These are phyloP conservation scores for Fusarium buxicola DNA, from an alignment of 2,329 filamentous ascomycete genomes.

Conservation along the genomic window DNA sequence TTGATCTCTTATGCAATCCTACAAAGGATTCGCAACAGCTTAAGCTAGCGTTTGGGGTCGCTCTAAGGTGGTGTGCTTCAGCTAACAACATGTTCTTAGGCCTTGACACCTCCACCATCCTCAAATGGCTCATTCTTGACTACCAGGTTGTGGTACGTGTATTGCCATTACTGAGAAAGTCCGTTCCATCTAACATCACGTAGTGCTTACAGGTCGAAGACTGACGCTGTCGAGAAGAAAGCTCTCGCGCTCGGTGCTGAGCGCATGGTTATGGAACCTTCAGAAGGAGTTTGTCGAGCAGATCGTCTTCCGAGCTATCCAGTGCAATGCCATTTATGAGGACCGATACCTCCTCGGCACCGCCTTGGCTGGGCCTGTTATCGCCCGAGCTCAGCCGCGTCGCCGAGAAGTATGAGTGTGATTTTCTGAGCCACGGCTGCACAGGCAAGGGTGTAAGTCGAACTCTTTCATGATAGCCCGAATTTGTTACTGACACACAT, in stretches of 20 bases:
- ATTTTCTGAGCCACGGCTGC: constrained; percentile 62
- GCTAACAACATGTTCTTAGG: constrained; percentile 38
- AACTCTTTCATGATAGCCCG: not conserved
- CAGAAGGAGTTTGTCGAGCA: constrained; percentile 79
- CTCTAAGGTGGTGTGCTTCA: not conserved
- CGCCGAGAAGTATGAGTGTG: constrained; percentile 54
- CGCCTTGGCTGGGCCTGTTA: constrained; percentile 72
- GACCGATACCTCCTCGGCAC: constrained; percentile 62
- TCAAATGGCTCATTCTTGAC: constrained; percentile 52
- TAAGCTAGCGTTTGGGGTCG: not conserved
- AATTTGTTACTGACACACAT: constrained; percentile 6
- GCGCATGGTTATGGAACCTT: constrained; percentile 67
- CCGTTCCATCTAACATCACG: constrained; percentile 18
- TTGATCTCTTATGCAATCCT: no score
- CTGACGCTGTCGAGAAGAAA: constrained; percentile 74
- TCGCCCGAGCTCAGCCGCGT: constrained; percentile 63
- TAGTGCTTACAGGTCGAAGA: constrained; percentile 72
- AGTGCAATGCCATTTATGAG: constrained; percentile 57
- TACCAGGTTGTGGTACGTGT: constrained; percentile 34
- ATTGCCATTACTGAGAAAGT: no score
- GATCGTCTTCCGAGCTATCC: constrained; percentile 80
- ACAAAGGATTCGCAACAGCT: no score
- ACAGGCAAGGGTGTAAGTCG: constrained; percentile 70
- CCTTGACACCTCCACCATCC: constrained; percentile 57
- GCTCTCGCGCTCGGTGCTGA: constrained; percentile 57